Conservation (phyloP, 176 grass and related monocot species). For the Aegilops speltoides region DNA sequence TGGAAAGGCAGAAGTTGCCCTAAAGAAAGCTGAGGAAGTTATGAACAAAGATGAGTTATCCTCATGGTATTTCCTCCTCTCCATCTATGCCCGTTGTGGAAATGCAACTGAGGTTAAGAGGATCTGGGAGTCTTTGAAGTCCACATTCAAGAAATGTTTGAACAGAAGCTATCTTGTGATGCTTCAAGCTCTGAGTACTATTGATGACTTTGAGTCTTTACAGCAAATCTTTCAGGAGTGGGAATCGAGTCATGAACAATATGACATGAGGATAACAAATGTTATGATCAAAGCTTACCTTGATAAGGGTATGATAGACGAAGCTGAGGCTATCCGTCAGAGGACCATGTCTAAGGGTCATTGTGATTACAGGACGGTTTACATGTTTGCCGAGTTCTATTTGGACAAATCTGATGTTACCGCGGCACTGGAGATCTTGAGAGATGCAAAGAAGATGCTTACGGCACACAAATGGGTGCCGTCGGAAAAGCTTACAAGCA, state of each 20-base stretch:
- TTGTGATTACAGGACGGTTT: slow-evolving; percentile 6
- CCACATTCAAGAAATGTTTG: slow-evolving; percentile 11
- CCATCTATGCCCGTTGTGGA: slow-evolving; percentile 33
- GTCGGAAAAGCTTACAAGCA: background rate
- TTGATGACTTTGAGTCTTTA: slow-evolving; percentile 38
- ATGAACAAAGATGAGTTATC: background rate
- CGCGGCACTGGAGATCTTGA: slow-evolving; percentile 7
- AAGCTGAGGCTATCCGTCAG: slow-evolving; percentile 32
- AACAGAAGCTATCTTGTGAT: background rate
- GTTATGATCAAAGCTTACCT: slow-evolving; percentile 28
- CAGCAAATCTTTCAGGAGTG: slow-evolving; percentile 29
- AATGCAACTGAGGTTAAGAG: slow-evolving; percentile 53
- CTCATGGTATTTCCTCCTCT: slow-evolving; percentile 28
- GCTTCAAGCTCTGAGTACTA: slow-evolving; percentile 33
- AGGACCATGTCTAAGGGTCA: slow-evolving; percentile 36
- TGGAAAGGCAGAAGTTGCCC: slow-evolving; percentile 35
- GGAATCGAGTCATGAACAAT: background rate
- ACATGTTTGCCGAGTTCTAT: background rate
- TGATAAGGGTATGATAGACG: background rate
- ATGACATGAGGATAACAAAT: slow-evolving; percentile 51
- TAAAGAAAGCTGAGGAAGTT: slow-evolving; percentile 36
- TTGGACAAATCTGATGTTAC: slow-evolving; percentile 1
- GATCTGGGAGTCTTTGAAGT: slow-evolving; percentile 50
- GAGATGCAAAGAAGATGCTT: background rate
- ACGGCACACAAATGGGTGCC: background rate